phyloP scores from a whole-genome alignment of 257 asterid species.

The Nyctanthes arbortristis region DNA sequence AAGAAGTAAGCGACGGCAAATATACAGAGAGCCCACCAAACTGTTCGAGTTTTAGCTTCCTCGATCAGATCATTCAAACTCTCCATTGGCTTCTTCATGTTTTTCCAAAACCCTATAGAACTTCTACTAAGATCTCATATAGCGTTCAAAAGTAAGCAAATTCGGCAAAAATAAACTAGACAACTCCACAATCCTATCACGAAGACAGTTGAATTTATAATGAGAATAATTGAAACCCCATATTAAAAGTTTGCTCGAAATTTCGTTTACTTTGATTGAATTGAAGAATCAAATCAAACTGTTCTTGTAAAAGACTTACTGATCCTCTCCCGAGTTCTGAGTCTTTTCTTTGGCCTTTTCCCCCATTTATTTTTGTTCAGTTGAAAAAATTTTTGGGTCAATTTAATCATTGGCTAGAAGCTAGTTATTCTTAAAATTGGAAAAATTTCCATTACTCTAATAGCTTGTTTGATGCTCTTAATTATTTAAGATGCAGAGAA shows the following conservation, averaged over 20 bases:
- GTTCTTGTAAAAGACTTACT: too few species aligned
- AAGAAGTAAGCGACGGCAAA: conserved; percentile 78
- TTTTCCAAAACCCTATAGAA: conserved; percentile 32
- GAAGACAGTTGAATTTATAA: too few species aligned
- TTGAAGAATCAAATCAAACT: too few species aligned
- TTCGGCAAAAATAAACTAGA: conserved; percentile 6
- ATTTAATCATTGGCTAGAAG: too few species aligned
- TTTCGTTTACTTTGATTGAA: conserved; percentile 6
- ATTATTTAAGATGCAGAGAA: too few species aligned
- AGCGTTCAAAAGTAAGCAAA: conserved; percentile 14
- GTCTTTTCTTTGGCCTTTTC: conserved; percentile 17
- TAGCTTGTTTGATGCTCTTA: too few species aligned
- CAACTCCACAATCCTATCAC: too few species aligned
- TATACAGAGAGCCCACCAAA: conserved; percentile 91
- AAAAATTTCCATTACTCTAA: too few species aligned
- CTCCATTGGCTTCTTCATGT: conserved; percentile 73
- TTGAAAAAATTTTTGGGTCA: conserved; percentile 1
- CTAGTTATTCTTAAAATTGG: too few species aligned
- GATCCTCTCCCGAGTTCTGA: conserved; percentile 15
- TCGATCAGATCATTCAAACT: conserved; percentile 90
- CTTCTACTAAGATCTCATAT: conserved; percentile 20
- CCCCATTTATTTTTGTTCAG: neutral
- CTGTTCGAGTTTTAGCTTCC: conserved; percentile 92
- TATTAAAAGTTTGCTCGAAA: neutral
- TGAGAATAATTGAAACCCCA: neutral